Percentiles rank a stretch among this genome's conserved stretches.
These are phyloP conservation scores for Periconia digitata DNA, from an alignment of 2,329 filamentous ascomycete species.

Conservation along the genomic window DNA sequence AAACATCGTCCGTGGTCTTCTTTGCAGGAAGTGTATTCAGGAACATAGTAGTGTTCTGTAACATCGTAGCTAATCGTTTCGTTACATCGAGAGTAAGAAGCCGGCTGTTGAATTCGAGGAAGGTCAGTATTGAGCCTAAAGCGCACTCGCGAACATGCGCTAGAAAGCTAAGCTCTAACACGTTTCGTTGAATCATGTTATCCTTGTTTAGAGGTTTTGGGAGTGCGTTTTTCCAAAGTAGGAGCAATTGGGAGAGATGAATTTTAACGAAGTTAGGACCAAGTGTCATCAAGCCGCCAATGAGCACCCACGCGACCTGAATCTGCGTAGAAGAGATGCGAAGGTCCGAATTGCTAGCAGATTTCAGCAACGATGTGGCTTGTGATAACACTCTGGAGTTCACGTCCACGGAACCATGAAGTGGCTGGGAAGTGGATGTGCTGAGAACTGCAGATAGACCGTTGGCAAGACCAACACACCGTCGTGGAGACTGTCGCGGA, in stretches of 20 bases:
- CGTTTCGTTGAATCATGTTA: constrained; percentile 78
- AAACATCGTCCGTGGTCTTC: constrained; percentile 83
- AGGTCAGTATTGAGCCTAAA: constrained; percentile 85
- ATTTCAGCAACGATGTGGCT: constrained; percentile 89
- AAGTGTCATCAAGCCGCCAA: constrained; percentile 93
- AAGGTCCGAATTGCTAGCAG: constrained; percentile 86
- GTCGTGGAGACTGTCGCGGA: constrained; percentile 74
- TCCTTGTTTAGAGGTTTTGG: constrained; percentile 94
- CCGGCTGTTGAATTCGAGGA: constrained; percentile 89
- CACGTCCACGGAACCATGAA: constrained; percentile 94
- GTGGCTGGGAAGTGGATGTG: constrained; percentile 80
- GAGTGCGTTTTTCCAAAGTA: constrained; percentile 96
- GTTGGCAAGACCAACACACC: constrained; percentile 89
- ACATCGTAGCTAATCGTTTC: constrained; percentile 87
- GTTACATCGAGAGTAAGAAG: constrained; percentile 92
- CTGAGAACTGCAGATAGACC: constrained; percentile 89
- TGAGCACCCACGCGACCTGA: constrained; percentile 96
- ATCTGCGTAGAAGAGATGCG: constrained; percentile 92
- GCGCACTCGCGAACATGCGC: constrained; percentile 95
- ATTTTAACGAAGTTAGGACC: constrained; percentile 99
- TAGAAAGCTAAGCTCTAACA: constrained; percentile 88
- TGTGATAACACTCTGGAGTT: constrained; percentile 90
- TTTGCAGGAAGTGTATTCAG: constrained; percentile 80
- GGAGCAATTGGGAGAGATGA: constrained; percentile 86
- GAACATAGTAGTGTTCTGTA: constrained; percentile 91